Percentiles rank a stretch among this genome's conserved stretches.
Evolutionary conservation across 1,284 basidiomycete genomes (phyloP).

Genomic region (Sparassis latifolia): DNA sequence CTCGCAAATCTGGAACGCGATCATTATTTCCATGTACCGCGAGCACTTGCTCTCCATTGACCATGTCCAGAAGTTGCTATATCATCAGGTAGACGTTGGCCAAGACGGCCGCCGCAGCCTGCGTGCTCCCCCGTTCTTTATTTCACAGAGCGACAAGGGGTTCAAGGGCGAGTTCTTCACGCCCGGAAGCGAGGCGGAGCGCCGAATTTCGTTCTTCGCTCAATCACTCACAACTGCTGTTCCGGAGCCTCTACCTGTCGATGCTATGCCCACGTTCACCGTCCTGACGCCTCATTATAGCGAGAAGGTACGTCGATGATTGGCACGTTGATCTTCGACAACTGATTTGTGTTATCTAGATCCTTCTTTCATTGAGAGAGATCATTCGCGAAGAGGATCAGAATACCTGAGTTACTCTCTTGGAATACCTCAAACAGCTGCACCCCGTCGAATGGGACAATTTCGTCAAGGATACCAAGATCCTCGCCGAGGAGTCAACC

Average conservation of each 20-base stretch:
- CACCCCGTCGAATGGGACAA: slow-evolving; percentile 99
- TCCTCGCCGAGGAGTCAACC: slow-evolving; percentile 92
- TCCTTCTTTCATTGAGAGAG: slow-evolving; percentile 86
- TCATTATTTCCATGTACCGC: slow-evolving; percentile 99
- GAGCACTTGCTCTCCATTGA: slow-evolving; percentile 95
- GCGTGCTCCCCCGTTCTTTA: slow-evolving; percentile 92
- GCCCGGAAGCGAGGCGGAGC: slow-evolving; percentile 84
- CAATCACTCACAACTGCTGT: slow-evolving; percentile 89
- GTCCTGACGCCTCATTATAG: slow-evolving; percentile 94
- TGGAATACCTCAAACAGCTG: slow-evolving; percentile 97
- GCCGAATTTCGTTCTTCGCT: slow-evolving; percentile 94
- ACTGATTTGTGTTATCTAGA: slow-evolving; percentile 35
- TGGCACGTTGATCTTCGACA: neutral
- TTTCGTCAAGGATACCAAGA: slow-evolving; percentile 99
- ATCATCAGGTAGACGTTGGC: slow-evolving; percentile 87
- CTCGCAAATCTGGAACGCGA: slow-evolving; percentile 96
- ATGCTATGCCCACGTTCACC: slow-evolving; percentile 97
- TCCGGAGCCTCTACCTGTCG: slow-evolving; percentile 86
- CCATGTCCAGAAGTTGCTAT: slow-evolving; percentile 90
- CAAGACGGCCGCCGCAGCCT: slow-evolving; percentile 83
- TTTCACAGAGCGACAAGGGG: slow-evolving; percentile 80
- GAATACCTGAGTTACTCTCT: slow-evolving; percentile 87
- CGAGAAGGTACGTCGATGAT: slow-evolving; percentile 62
- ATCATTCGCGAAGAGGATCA: slow-evolving; percentile 97
- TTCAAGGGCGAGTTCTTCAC: slow-evolving; percentile 93